Evolutionary conservation across 2,329 filamentous ascomycete genomes (phyloP).

Genomic region (Leptographium procerum): DNA sequence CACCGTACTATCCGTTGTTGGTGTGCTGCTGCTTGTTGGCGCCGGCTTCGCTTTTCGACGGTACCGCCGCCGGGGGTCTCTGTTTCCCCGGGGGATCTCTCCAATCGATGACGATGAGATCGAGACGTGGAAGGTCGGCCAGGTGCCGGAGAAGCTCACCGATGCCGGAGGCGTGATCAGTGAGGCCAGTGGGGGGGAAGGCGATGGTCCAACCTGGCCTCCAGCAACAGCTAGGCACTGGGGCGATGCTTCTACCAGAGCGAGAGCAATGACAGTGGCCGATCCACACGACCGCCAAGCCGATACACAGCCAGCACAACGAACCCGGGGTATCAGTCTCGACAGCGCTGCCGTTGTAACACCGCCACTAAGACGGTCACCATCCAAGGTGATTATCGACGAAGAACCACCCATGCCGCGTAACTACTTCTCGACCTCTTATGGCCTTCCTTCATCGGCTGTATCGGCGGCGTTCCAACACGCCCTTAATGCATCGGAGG

Average conservation of each 20-base stretch:
- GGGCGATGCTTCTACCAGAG: neutral
- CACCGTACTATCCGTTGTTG: slow-evolving; percentile 35
- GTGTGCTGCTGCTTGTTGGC: slow-evolving; percentile 27
- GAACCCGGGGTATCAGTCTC: neutral
- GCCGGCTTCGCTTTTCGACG: slow-evolving; percentile 21
- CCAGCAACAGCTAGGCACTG: neutral
- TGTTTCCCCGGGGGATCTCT: slow-evolving; percentile 44
- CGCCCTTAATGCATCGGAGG: neutral
- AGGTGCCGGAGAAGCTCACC: slow-evolving; percentile 18
- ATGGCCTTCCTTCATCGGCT: neutral
- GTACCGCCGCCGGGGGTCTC: slow-evolving; percentile 25
- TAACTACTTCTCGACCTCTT: neutral
- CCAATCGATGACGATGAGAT: slow-evolving; percentile 57
- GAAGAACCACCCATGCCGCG: slow-evolving; percentile 16
- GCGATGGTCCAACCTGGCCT: slow-evolving; percentile 1
- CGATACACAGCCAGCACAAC: neutral
- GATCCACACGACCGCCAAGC: neutral
- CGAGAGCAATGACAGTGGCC: neutral
- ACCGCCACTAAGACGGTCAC: slow-evolving; percentile 20
- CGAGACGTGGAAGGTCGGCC: slow-evolving; percentile 46
- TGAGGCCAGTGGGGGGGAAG: neutral
- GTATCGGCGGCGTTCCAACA: neutral
- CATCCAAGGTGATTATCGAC: slow-evolving; percentile 44
- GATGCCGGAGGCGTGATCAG: neutral
- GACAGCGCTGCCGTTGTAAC: slow-evolving; percentile 1